Evolutionary conservation across 2,329 filamentous ascomycete genomes (phyloP), one percentile per base, ranked within the genome.

Genomic region (Hortaea werneckii): DNA sequence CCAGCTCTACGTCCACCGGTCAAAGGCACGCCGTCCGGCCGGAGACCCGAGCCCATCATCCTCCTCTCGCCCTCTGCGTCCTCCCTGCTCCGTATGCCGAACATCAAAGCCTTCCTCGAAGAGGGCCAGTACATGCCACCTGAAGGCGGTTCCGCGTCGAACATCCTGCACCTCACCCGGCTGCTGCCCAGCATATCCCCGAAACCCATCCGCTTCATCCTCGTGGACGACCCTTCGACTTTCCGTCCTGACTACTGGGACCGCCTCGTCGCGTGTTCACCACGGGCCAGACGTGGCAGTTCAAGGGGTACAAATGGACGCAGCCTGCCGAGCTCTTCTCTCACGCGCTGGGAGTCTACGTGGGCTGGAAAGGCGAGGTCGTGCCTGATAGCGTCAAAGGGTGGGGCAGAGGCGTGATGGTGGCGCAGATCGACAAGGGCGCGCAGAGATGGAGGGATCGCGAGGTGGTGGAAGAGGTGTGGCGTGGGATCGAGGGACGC

Each of bases 241-340:
- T 98, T 98, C 77, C 94, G 95, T 65, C 92, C 92, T 0, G 89
- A 96, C 63, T 95, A 96, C 72, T 98, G 92, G 92, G 83, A 83
- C 59, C 82, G 89, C 43, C 85, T 98, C 5, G 92, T 95, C 1
- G 92, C 86, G 89, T 98, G 47, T 96, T 98, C 69, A 98, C 92
- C 0, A 98, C 92, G 0, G 92, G 92, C 30, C 92, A 98, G 70
- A 82, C 84, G 7, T 98, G 92, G 92, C 92, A 98, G 68, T 98
- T 98, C 71, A 95, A 95, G 70, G 85, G 81, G 55, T 98, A 98
- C 77, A 95, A 94, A 67, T 98, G 92, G 87, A 83, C 83, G 55
- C 83, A 84, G 46, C 86, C 92, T 0, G 77, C 81, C 10, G 92
- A 96, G 61, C 74, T 98, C 42, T 98, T 98, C 71, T 80, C 81